These are phyloP conservation scores for Hypoxylon subgilvum DNA, from an alignment of 495 filamentous ascomycete genomes.

Conservation along the genomic window DNA sequence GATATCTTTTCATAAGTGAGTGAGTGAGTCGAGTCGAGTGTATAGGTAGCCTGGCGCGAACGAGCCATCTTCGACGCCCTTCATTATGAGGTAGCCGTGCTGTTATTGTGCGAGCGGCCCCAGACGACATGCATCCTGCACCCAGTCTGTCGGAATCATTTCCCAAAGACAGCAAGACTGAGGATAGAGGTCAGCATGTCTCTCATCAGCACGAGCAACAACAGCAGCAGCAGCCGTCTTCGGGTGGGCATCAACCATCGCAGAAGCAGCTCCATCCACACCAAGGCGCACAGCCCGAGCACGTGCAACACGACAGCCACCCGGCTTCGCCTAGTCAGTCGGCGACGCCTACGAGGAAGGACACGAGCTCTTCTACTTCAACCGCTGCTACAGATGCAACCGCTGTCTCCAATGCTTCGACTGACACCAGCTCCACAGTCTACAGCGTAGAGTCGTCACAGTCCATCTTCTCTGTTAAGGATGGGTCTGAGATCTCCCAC, in stretches of 20 bases:
- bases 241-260: constrained; percentile 34
- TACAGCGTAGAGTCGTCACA: constrained; percentile 55
- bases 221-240: constrained; percentile 13
- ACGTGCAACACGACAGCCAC: constrained; percentile 43
- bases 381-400: constrained; percentile 49
- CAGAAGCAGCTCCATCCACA: constrained; percentile 38
- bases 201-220: constrained; percentile 40
- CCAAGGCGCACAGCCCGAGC: constrained; percentile 39
- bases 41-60: constrained; percentile 30
- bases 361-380: constrained; percentile 55
- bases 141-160: constrained; percentile 52
- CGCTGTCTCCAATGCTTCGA: constrained; percentile 45
- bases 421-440: constrained; percentile 49
- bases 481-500: constrained; percentile 52
- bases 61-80: constrained; percentile 33
- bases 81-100: constrained; percentile 46
- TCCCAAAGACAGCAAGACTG: constrained; percentile 50
- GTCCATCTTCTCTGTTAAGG: constrained; percentile 55
- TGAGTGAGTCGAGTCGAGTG: neutral
- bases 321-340: constrained; percentile 43
- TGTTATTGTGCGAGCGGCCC: constrained; percentile 36
- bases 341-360: constrained; percentile 53
- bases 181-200: constrained; percentile 44
- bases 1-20: neutral
- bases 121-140: constrained; percentile 52